These are phyloP conservation scores for Kodamaea hsintzibuensis DNA, from an alignment of 805 yeast genomes.

Conservation along the genomic window DNA sequence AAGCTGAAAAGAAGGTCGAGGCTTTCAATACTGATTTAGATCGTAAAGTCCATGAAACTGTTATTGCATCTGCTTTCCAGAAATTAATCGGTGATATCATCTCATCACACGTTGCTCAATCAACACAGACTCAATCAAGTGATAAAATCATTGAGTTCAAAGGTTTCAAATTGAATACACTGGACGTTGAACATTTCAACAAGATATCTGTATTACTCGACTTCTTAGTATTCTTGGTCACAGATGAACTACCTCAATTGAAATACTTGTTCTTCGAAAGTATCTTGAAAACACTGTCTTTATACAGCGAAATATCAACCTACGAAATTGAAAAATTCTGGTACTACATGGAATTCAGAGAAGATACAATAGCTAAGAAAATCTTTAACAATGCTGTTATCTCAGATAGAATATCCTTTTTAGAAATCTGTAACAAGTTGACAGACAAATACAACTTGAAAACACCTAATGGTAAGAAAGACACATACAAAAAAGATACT, in stretches of 20 bases:
- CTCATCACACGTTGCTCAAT: not conserved
- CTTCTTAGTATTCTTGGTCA: slow-evolving; percentile 21
- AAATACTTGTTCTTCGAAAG: slow-evolving; percentile 28
- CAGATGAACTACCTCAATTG: slow-evolving; percentile 13
- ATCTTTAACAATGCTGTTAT: slow-evolving; percentile 30
- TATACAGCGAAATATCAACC: slow-evolving; percentile 23
- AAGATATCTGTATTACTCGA: slow-evolving; percentile 28
- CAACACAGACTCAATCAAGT: not conserved
- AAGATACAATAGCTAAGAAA: slow-evolving; percentile 18
- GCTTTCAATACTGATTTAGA: slow-evolving; percentile 25
- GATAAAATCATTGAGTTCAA: slow-evolving; percentile 4
- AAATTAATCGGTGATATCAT: slow-evolving; percentile 12
- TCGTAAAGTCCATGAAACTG: slow-evolving; percentile 20
- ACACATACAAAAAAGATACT: slow-evolving; percentile 37
- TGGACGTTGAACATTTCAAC: slow-evolving; percentile 14
- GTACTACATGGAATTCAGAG: slow-evolving; percentile 38
- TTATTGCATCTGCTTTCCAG: slow-evolving; percentile 25
- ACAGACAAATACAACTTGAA: slow-evolving; percentile 31
- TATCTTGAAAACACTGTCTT: slow-evolving; percentile 24
- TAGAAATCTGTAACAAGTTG: slow-evolving; percentile 40
- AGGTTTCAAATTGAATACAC: slow-evolving; percentile 1
- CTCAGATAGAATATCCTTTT: slow-evolving; percentile 38
- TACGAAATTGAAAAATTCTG: slow-evolving; percentile 30
- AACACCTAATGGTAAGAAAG: slow-evolving; percentile 21
- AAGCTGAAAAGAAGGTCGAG: slow-evolving; percentile 13